Evolutionary conservation across 2,329 filamentous ascomycete species (phyloP).

Genomic region (Neofusicoccum ribis): DNA sequence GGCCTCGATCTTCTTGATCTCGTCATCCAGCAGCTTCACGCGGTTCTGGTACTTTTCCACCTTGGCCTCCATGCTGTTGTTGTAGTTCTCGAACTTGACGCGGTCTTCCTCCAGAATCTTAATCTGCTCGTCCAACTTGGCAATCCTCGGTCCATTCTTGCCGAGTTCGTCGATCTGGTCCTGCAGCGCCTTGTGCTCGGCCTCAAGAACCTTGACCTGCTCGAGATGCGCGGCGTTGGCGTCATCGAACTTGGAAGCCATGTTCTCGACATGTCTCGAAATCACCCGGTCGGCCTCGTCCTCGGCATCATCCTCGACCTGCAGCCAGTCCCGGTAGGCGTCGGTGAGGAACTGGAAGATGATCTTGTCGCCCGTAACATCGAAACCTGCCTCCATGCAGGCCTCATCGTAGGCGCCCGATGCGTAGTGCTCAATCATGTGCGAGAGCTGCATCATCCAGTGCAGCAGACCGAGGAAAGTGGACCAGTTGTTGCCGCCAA

Average conservation of each 20-base stretch:
- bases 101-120: slow-evolving; percentile 94
- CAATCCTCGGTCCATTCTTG: slow-evolving; percentile 80
- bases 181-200: slow-evolving; percentile 75
- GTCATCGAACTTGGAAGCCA: slow-evolving; percentile 84
- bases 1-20: slow-evolving; percentile 79
- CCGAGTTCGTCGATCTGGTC: slow-evolving; percentile 89
- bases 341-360: slow-evolving; percentile 90
- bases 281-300: slow-evolving; percentile 86
- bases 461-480: slow-evolving; percentile 91
- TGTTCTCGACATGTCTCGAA: slow-evolving; percentile 78
- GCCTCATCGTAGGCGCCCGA: slow-evolving; percentile 83
- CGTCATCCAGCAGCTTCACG: slow-evolving; percentile 79
- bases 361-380: slow-evolving; percentile 86
- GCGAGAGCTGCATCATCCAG: slow-evolving; percentile 98
- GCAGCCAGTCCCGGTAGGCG: slow-evolving; percentile 91
- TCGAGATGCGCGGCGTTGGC: slow-evolving; percentile 82
- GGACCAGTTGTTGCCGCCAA: slow-evolving; percentile 95
- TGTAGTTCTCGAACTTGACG: slow-evolving; percentile 94
- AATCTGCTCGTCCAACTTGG: slow-evolving; percentile 83
- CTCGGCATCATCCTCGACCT: slow-evolving; percentile 70
- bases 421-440: slow-evolving; percentile 86
- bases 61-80: slow-evolving; percentile 76
- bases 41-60: slow-evolving; percentile 85
- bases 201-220: slow-evolving; percentile 82
- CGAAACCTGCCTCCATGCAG: slow-evolving; percentile 82